Evolutionary conservation across 2,329 filamentous ascomycete genomes (phyloP), one percentile per base, ranked within the genome.

Genomic region (Fusarium mexicanum): DNA sequence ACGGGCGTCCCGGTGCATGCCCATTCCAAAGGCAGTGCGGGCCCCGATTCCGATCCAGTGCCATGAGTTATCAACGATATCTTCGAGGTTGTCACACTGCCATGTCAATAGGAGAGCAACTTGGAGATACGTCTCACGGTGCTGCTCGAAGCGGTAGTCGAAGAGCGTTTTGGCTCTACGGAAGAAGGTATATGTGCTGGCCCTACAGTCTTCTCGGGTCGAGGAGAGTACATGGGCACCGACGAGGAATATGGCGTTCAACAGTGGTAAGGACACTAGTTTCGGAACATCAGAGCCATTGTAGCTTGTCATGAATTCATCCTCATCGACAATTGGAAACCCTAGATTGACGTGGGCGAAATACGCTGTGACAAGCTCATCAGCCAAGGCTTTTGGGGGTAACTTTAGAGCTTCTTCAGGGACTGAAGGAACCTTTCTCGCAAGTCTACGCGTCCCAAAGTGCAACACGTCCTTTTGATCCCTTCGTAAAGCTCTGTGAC

Each of bases 61-160:
- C 80, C 83, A 88, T 22, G 86, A 84, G 72, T 89, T 89, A 44
- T 86, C 85, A 9, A 86, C 81, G 12, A 89, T 85, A 76, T 89
- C 87, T 71, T 90, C 88, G 31, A 87, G 86, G 20, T 86, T 84
- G 55, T 89, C 86, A 3, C 86, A 86, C 71, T 88, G 86, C 88
- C 88, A 90, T 5, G 87, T 89, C 60, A 90, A 74, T 3, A 90
- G 82, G 29, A 90, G 79, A 5, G 87, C 86, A 8, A 85, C 85
- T 76, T 90, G 88, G n/a, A 90, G 83, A 57, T 89, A 82, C 38
- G 85, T 83, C 68, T 87, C 85, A 20, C 88, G 84, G 72, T 89
- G 87, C 33, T 86, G 84, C 71, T 90, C 88, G 41, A 87, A 85
- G 11, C 87, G 84, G 35, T 82, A 83, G 74, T 90, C 88, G 47